A percentile compares a stretch with the other conserved stretches of the same genome.
Evolutionary conservation across 805 yeast genomes (phyloP).

Genomic region (Spathaspora boniae): DNA sequence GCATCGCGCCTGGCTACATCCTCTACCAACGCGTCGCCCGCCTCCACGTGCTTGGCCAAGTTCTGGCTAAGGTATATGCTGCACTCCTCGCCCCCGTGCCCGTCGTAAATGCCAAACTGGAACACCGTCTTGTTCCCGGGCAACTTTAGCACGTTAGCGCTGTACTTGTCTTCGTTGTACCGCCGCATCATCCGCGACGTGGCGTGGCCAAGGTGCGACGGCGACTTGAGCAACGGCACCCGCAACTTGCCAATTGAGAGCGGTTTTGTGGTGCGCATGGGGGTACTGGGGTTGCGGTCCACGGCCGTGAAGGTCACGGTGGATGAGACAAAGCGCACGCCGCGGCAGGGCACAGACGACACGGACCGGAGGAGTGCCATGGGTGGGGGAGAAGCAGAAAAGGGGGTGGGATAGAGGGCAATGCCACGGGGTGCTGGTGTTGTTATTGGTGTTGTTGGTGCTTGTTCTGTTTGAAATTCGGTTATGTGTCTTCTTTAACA

Average conservation of each 20-base stretch:
- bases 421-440: no score
- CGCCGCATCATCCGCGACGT: slow-evolving; percentile 71
- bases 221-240: slow-evolving; percentile 60
- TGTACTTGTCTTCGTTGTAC: slow-evolving; percentile 78
- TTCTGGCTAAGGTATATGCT: slow-evolving; percentile 54
- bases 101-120: slow-evolving; percentile 80
- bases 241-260: slow-evolving; percentile 32
- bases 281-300: slow-evolving; percentile 14
- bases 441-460: no score
- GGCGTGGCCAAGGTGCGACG: slow-evolving; percentile 75
- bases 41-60: slow-evolving; percentile 53
- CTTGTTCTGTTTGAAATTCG: no score
- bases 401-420: no score
- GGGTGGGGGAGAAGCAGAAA: no score
- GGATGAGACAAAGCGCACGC: no score
- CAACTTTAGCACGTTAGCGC: slow-evolving; percentile 55
- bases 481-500: no score
- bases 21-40: slow-evolving; percentile 22
- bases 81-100: slow-evolving; percentile 89
- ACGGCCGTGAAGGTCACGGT: slow-evolving; percentile 28
- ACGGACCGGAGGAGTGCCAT: no score
- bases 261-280: slow-evolving; percentile 9
- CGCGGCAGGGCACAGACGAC: no score
- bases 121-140: slow-evolving; percentile 35
- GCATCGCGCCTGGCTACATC: slow-evolving; percentile 31